Conservation (phyloP, 2,329 filamentous ascomycete species). For the Calonectria leucothoes region DNA sequence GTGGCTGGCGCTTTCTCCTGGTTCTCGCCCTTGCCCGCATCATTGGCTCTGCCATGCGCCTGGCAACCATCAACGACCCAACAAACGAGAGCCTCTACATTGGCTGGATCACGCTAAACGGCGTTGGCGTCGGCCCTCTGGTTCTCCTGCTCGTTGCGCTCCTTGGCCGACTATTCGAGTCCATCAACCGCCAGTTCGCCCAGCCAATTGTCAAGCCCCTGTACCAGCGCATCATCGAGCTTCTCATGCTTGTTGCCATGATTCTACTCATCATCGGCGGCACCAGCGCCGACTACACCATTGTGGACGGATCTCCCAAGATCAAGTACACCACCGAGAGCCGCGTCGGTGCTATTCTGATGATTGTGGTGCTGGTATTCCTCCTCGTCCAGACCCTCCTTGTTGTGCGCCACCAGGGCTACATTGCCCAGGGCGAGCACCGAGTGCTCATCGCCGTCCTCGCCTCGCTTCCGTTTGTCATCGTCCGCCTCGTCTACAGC, state of each 20-base stretch:
- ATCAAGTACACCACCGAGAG: constrained; percentile 44
- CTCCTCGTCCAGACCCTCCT: constrained; percentile 54
- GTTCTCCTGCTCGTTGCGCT: constrained; percentile 54
- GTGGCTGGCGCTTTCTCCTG: constrained; percentile 70
- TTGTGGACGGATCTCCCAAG: constrained; percentile 34
- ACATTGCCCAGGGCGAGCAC: constrained; percentile 62
- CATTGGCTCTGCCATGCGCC: constrained; percentile 60
- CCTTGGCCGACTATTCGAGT: constrained; percentile 55
- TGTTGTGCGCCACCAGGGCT: constrained; percentile 52
- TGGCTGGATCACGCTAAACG: constrained; percentile 47
- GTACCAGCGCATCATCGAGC: constrained; percentile 50
- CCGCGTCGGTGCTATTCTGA: constrained; percentile 42
- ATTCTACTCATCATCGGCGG: constrained; percentile 49
- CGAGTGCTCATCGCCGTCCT: constrained; percentile 60
- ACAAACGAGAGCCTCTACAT: constrained; percentile 52
- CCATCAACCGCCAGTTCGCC: constrained; percentile 54
- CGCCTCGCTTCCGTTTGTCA: constrained; percentile 48
- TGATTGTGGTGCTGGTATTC: constrained; percentile 53
- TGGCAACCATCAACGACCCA: constrained; percentile 60
- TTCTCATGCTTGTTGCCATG: constrained; percentile 56
- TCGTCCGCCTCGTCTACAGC: constrained; percentile 47
- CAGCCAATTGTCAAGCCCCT: constrained; percentile 41
- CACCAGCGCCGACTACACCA: constrained; percentile 38
- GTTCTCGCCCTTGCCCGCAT: constrained; percentile 70
- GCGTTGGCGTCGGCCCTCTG: constrained; percentile 57